Evolutionary conservation across 2,329 filamentous ascomycete species (phyloP).

Genomic region (Emergomyces africanus): DNA sequence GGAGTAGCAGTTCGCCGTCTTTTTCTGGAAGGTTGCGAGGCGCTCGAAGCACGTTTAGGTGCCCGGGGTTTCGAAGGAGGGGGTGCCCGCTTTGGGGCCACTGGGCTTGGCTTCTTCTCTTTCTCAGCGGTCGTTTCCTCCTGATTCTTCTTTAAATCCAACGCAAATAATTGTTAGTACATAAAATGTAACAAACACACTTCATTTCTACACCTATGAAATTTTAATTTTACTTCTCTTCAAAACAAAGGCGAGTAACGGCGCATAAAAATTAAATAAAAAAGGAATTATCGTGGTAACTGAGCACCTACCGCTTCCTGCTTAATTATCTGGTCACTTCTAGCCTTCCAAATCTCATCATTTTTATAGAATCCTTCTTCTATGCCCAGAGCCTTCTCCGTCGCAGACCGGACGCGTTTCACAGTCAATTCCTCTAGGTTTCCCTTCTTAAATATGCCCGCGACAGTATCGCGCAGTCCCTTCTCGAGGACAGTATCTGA

Average conservation of each 20-base stretch:
- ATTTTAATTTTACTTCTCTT: background rate
- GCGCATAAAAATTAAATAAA: background rate
- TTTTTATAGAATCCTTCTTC: slow-evolving; percentile 43
- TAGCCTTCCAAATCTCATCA: slow-evolving; percentile 40
- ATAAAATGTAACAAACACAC: background rate
- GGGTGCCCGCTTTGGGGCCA: background rate
- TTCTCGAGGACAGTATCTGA: slow-evolving; percentile 26
- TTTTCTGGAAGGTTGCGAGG: slow-evolving; percentile 18
- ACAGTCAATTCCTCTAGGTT: slow-evolving; percentile 43
- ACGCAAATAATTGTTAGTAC: background rate
- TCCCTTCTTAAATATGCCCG: slow-evolving; percentile 22
- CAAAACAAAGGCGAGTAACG: background rate
- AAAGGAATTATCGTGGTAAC: background rate
- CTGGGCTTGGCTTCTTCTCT: slow-evolving; percentile 5
- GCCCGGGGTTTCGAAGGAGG: slow-evolving; percentile 11
- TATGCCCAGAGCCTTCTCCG: slow-evolving; percentile 40
- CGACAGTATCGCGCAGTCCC: slow-evolving; percentile 27
- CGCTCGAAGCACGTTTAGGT: slow-evolving; percentile 19
- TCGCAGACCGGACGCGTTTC: slow-evolving; percentile 41
- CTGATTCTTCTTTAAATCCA: slow-evolving; percentile 19
- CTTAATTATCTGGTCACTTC: slow-evolving; percentile 42
- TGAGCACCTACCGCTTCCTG: slow-evolving; percentile 35
- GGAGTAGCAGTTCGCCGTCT: slow-evolving; percentile 21
- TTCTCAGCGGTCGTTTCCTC: slow-evolving; percentile 12
- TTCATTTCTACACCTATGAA: background rate